Conservation (phyloP, 306 rosid species). For the Rosa persica region DNA sequence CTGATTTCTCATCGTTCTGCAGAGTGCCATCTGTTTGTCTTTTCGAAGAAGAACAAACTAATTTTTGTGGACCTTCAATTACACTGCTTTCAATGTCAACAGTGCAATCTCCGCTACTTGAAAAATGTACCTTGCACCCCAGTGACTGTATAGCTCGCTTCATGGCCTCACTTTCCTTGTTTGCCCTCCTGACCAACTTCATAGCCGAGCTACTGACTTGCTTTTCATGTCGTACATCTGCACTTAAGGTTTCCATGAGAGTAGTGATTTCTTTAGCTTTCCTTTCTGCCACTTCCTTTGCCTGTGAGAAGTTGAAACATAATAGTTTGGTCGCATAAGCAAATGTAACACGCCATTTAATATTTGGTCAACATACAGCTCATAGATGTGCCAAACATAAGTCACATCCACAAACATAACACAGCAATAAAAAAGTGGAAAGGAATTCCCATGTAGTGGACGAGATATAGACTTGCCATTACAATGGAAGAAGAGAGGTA, state of each 20-base stretch:
- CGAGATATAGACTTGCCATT: neutral
- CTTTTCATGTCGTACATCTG: constrained; percentile 67
- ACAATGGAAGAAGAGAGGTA: neutral
- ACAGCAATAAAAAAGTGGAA: neutral
- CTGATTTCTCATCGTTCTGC: constrained; percentile 46
- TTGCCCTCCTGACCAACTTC: constrained; percentile 49
- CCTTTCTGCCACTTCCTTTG: constrained; percentile 79
- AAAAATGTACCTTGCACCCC: constrained; percentile 79
- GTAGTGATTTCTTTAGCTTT: constrained; percentile 54
- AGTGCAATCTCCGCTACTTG: constrained; percentile 66
- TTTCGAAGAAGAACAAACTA: constrained; percentile 34
- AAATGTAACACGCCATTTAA: neutral
- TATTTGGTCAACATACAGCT: neutral
- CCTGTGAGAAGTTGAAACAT: constrained; percentile 49
- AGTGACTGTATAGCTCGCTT: constrained; percentile 86
- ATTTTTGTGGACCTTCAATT: constrained; percentile 35
- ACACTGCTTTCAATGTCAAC: constrained; percentile 64
- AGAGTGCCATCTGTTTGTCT: constrained; percentile 35
- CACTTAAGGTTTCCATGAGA: constrained; percentile 58
- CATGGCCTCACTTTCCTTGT: constrained; percentile 72
- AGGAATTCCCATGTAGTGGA: neutral
- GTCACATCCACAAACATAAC: constrained; percentile 5
- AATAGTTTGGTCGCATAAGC: neutral
- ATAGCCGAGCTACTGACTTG: constrained; percentile 59
- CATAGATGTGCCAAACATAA: neutral